Conservation (phyloP, 345 rosid species). For the Hirschfeldia incana region DNA sequence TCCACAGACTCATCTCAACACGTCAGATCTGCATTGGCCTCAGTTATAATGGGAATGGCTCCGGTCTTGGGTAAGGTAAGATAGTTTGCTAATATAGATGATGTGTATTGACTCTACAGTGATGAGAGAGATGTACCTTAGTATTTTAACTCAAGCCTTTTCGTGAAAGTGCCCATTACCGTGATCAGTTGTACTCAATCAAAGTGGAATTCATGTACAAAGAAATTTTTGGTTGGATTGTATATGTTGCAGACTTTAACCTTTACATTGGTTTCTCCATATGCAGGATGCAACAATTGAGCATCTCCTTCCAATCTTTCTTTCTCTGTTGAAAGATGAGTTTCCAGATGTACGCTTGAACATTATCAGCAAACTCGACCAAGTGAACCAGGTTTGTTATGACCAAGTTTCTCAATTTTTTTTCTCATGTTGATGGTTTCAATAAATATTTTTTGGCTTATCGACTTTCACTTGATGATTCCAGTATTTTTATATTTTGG, state of each 20-base stretch:
- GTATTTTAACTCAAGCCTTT: not conserved
- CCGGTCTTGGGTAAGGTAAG: slow-evolving; percentile 74
- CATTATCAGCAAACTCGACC: slow-evolving; percentile 98
- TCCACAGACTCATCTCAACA: slow-evolving; percentile 98
- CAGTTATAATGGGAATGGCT: slow-evolving; percentile 99
- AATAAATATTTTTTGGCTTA: not conserved
- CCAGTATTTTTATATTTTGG: not conserved
- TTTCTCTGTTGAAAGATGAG: slow-evolving; percentile 94
- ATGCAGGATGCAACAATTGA: slow-evolving; percentile 85
- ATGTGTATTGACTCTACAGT: slow-evolving; percentile 24
- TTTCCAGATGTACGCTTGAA: slow-evolving; percentile 98
- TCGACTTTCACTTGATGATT: not conserved
- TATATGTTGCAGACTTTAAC: not conserved
- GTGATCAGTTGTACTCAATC: not conserved
- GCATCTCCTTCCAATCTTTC: slow-evolving; percentile 95
- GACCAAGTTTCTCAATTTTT: not conserved
- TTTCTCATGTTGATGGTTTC: too few species aligned
- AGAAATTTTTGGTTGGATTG: not conserved
- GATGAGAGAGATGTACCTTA: slow-evolving; percentile 6
- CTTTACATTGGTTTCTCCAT: slow-evolving; percentile 1
- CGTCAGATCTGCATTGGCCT: slow-evolving; percentile 96
- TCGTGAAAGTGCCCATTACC: not conserved
- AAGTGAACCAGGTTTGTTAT: slow-evolving; percentile 90
- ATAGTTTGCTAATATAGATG: slow-evolving; percentile 1
- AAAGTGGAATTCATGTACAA: not conserved